A percentile compares a stretch with the other conserved stretches of the same genome.
These are phyloP conservation scores for Leccinum imitatum DNA, from an alignment of 768 basidiomycete genomes.

Conservation along the genomic window DNA sequence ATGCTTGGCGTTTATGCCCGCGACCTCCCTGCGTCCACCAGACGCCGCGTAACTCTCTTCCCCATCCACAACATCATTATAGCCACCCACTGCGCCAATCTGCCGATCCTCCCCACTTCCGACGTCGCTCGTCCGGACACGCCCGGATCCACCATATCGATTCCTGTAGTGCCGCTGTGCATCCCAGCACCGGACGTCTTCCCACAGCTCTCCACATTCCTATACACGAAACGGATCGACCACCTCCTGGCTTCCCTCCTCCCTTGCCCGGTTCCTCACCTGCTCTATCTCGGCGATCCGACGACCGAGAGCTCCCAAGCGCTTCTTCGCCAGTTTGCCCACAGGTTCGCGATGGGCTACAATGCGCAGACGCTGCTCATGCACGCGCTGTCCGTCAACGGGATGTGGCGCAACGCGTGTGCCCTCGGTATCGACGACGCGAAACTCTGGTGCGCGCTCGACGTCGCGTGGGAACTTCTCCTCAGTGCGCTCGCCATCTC, in stretches of 20 bases:
- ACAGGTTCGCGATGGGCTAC: constrained; percentile 15
- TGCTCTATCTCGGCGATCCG: constrained; percentile 27
- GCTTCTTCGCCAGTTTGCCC: constrained; percentile 17
- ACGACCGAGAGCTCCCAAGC: constrained; percentile 11
- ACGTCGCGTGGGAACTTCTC: constrained; percentile 51
- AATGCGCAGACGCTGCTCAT: constrained; percentile 33
- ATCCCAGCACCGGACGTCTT: constrained; percentile 74
- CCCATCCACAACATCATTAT: constrained; percentile 40
- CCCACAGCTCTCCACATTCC: constrained; percentile 58
- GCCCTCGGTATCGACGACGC: constrained; percentile 50
- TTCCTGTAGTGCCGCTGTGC: constrained; percentile 69
- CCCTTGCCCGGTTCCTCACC: constrained; percentile 39
- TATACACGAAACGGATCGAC: constrained; percentile 65
- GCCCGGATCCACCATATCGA: constrained; percentile 20
- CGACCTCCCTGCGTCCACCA: constrained; percentile 21
- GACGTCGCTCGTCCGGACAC: constrained; percentile 10
- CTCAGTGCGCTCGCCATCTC: constrained; percentile 39
- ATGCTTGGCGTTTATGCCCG: constrained; percentile 33
- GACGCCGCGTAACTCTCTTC: constrained; percentile 34
- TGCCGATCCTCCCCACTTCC: constrained; percentile 24
- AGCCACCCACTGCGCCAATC: constrained; percentile 30
- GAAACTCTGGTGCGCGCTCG: constrained; percentile 46
- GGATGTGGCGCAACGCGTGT: constrained; percentile 52
- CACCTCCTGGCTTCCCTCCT: constrained; percentile 62
- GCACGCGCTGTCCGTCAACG: constrained; percentile 39